phyloP scores from a whole-genome alignment of 306 rosid genomes.

The Corylus americana region DNA sequence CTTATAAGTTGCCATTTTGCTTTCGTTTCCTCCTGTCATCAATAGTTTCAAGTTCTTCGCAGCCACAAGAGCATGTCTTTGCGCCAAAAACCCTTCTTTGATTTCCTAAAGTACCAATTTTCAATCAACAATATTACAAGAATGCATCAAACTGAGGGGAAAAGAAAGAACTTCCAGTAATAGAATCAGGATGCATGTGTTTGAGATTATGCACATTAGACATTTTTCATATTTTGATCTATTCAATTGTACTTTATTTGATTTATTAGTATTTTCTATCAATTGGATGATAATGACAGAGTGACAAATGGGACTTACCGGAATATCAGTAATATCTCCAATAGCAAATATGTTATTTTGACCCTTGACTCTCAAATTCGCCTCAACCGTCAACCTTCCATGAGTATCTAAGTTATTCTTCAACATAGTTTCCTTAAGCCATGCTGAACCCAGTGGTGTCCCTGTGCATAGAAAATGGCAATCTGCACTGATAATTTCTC shows the following conservation, averaged over 20 bases:
- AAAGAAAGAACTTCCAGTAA: neutral
- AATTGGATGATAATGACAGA: neutral
- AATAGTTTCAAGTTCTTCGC: slow-evolving; percentile 60
- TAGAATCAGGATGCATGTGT: slow-evolving; percentile 1
- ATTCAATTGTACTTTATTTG: too few relatives aligned
- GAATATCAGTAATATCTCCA: slow-evolving; percentile 78
- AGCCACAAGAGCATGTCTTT: slow-evolving; percentile 62
- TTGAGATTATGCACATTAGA: slow-evolving; percentile 17
- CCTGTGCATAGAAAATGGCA: slow-evolving; percentile 66
- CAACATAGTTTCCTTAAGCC: slow-evolving; percentile 62
- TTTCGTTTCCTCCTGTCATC: slow-evolving; percentile 48
- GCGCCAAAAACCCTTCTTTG: slow-evolving; percentile 78
- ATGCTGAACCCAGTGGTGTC: slow-evolving; percentile 48
- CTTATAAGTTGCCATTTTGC: slow-evolving; percentile 44
- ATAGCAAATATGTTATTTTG: slow-evolving; percentile 59
- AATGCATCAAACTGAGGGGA: neutral
- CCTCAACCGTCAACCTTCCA: slow-evolving; percentile 74
- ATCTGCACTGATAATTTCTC: slow-evolving; percentile 63
- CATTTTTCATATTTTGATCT: too few relatives aligned
- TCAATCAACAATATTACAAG: slow-evolving; percentile 17
- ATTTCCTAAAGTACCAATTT: slow-evolving; percentile 51
- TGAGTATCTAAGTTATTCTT: slow-evolving; percentile 41
- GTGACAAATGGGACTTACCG: slow-evolving; percentile 43
- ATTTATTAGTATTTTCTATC: too few relatives aligned
- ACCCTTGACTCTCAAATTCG: slow-evolving; percentile 55